phyloP scores from a whole-genome alignment of 208 protist species.

The Strigomonas culicis region DNA sequence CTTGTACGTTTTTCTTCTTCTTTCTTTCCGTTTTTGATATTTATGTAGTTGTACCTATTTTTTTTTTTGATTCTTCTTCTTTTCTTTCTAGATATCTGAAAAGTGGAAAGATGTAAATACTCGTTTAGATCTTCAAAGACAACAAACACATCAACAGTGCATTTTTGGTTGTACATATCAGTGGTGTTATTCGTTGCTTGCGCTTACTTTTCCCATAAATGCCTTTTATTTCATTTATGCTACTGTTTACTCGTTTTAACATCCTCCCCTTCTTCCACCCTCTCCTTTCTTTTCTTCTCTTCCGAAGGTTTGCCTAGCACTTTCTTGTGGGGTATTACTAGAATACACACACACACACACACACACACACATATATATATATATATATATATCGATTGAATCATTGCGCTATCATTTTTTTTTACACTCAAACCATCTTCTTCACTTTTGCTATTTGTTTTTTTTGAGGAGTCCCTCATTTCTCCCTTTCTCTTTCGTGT shows the following conservation, averaged over 20 bases:
- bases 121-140: not conserved
- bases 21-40: no score
- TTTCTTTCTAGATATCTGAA: not conserved
- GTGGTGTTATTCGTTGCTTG: not conserved
- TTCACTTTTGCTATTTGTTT: constrained; percentile 12
- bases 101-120: constrained; percentile 1
- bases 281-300: not conserved
- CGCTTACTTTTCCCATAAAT: no score
- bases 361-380: constrained; percentile 9
- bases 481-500: constrained; percentile 11
- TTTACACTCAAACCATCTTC: constrained; percentile 4
- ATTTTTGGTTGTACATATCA: not conserved
- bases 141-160: not conserved
- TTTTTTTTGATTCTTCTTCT: no score
- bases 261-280: not conserved
- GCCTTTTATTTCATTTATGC: no score
- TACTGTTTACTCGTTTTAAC: not conserved
- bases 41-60: no score
- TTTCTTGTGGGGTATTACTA: not conserved
- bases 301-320: not conserved
- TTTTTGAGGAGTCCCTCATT: not conserved
- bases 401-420: constrained; percentile 16
- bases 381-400: not conserved
- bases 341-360: constrained; percentile 6
- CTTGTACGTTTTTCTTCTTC: no score